Evolutionary conservation across 768 basidiomycete genomes (phyloP), one percentile per base, ranked within the genome.

Genomic region (Hygrocybe punicea): DNA sequence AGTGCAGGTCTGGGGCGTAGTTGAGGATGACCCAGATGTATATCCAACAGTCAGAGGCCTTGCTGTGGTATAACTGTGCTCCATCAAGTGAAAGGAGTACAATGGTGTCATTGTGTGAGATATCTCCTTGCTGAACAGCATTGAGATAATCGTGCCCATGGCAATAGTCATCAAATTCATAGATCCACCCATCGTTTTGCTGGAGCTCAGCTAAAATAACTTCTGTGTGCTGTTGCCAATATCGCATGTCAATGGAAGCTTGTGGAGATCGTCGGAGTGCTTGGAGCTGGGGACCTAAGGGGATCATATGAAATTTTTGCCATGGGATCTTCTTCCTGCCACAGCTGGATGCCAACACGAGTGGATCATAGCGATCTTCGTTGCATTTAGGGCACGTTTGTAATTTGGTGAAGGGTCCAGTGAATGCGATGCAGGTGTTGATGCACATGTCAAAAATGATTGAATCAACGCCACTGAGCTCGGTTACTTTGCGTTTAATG

Each of bases 41-140:
- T 3, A 79, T 75, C 78, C 77, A 78, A 19, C 66, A 70, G 51
- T 79, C 76, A 0, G 77, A 80, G 25, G 63, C 57, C 61, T 79
- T 79, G 57, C 66, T 67, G n/a, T 60, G 61, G 52, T 77, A 79
- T 0, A 81, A 69, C 57, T 80, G 78, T 0, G 74, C 74, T 6
- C 79, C 73, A 59, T 79, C 76, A 1, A 75, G 56, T 0, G 75
- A 74, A 10, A 75, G 57, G 37, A 70, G 57, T 0, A 81, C 58
- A 0, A 76, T 53, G 0, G 68, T 72, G 53, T 80, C 73, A 8
- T 74, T 60, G 3, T 55, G 23, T 8, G 47, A 51, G 37, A 75
- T 69, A 11, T 62, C 23, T 2, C 62, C 64, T 3, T 57, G 34
- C 10, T 48, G 13, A 2, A 67, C 62, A 1, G 59, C 58, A 0